These are phyloP conservation scores for Globisporangium apiculatum DNA, from an alignment of 352 stramenopile genomes.

Conservation along the genomic window DNA sequence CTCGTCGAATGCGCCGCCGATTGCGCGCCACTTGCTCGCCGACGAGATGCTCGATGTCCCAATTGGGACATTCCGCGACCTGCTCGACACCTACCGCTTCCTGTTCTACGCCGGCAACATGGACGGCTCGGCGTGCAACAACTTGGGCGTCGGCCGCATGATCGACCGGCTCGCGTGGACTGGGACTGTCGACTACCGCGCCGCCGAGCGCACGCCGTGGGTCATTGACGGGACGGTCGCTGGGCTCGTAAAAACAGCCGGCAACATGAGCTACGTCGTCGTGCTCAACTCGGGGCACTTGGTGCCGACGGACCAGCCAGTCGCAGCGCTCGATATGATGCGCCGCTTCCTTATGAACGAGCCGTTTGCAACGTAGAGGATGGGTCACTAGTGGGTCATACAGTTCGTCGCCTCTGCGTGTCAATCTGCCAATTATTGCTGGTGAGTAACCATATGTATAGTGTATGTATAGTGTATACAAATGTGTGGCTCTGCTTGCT, in stretches of 20 bases:
- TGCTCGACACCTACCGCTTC: constrained; percentile 81
- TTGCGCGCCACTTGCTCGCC: constrained; percentile 62
- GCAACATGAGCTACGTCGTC: constrained; percentile 81
- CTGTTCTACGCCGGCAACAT: constrained; percentile 84
- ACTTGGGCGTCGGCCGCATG: constrained; percentile 65
- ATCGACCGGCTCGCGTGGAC: constrained; percentile 76
- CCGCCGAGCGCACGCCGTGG: constrained; percentile 51
- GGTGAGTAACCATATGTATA: too few species aligned
- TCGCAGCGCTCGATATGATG: constrained; percentile 77
- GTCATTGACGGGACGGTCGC: constrained; percentile 48
- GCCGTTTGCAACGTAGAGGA: constrained; percentile 16
- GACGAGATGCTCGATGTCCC: constrained; percentile 78
- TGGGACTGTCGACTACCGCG: constrained; percentile 57
- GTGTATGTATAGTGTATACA: too few species aligned
- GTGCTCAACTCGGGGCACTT: constrained; percentile 75
- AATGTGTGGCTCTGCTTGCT: too few species aligned
- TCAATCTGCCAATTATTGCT: not conserved
- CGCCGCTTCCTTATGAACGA: constrained; percentile 59
- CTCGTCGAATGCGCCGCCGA: constrained; percentile 36
- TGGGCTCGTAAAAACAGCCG: constrained; percentile 56
- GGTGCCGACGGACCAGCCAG: constrained; percentile 62
- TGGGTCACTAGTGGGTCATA: not conserved
- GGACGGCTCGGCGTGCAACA: constrained; percentile 78
- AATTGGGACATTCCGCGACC: constrained; percentile 65
- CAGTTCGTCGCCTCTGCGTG: not conserved